Conservation (phyloP, 768 basidiomycete species). For the Phylloporus arenicola region DNA sequence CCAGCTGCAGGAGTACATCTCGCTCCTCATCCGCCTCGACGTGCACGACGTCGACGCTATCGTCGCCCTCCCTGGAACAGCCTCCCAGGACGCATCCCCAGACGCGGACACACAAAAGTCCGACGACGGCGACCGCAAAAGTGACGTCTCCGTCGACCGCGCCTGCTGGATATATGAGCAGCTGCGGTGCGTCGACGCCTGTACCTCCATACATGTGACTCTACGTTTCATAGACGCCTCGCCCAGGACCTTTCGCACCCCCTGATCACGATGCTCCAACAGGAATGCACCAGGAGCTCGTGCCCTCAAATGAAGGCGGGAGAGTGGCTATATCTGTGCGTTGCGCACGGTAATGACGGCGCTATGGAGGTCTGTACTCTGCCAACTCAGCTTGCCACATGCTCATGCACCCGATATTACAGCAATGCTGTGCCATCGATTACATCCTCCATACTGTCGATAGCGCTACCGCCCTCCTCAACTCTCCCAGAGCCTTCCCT, state of each 20-base stretch:
- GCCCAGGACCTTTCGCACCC: constrained; percentile 86
- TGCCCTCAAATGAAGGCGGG: constrained; percentile 99
- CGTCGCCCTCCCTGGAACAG: constrained; percentile 64
- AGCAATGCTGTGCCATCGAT: constrained; percentile 97
- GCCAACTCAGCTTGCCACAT: constrained; percentile 2
- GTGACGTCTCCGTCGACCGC: constrained; percentile 64
- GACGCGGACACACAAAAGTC: constrained; percentile 29
- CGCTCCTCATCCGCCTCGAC: constrained; percentile 77
- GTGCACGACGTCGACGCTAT: constrained; percentile 85
- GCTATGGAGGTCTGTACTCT: constrained; percentile 66
- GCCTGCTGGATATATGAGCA: constrained; percentile 83
- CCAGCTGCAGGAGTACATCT: constrained; percentile 92
- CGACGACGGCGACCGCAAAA: constrained; percentile 29
- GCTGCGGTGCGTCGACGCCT: constrained; percentile 36
- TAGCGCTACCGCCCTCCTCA: constrained; percentile 86
- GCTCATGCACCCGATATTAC: constrained; percentile 12
- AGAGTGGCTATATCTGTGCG: constrained; percentile 95
- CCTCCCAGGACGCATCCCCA: constrained; percentile 11
- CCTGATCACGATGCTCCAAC: constrained; percentile 76
- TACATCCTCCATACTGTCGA: constrained; percentile 93
- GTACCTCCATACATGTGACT: background rate
- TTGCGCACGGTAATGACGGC: constrained; percentile 86
- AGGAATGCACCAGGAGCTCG: constrained; percentile 76
- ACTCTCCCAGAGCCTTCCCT: constrained; percentile 87
- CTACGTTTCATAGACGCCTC: constrained; percentile 52